Percentiles rank a stretch among this genome's conserved stretches.
Evolutionary conservation across 768 basidiomycete species (phyloP).

Genomic region (Kwoniella shandongensis): DNA sequence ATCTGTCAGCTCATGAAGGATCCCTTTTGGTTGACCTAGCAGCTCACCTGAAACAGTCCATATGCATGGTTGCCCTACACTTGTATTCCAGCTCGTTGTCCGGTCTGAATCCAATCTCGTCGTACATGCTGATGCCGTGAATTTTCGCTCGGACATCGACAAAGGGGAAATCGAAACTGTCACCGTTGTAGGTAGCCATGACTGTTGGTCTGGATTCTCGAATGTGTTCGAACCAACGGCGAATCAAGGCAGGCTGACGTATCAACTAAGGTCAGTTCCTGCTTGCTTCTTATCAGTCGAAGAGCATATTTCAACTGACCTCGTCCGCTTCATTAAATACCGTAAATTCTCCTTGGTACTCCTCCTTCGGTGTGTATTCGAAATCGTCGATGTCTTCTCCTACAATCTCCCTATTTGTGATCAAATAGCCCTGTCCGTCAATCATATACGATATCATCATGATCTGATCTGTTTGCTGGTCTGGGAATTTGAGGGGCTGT

Average conservation of each 20-base stretch:
- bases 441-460: constrained; percentile 99
- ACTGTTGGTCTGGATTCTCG: constrained; percentile 92
- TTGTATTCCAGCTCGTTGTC: constrained; percentile 96
- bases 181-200: constrained; percentile 97
- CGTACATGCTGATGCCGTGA: constrained; percentile 94
- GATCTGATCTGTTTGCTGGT: constrained; percentile 91
- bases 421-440: constrained; percentile 88
- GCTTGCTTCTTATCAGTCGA: neutral
- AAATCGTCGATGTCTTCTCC: constrained; percentile 97
- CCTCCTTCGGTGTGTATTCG: constrained; percentile 97
- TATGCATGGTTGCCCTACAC: constrained; percentile 84
- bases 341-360: constrained; percentile 93
- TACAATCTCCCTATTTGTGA: constrained; percentile 96
- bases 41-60: constrained; percentile 87
- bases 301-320: constrained; percentile 59
- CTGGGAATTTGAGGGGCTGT: constrained; percentile 98
- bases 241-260: constrained; percentile 72
- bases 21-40: no score
- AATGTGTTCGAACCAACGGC: constrained; percentile 88
- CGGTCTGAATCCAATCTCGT: constrained; percentile 87
- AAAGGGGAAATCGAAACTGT: constrained; percentile 99
- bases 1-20: constrained; percentile 11
- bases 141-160: constrained; percentile 77
- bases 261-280: neutral
- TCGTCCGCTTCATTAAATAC: constrained; percentile 94